Percentiles rank a stretch among this genome's conserved stretches.
Evolutionary conservation across 169 alveolate genomes (phyloP).

Genomic region (Eimeria acervulina): DNA sequence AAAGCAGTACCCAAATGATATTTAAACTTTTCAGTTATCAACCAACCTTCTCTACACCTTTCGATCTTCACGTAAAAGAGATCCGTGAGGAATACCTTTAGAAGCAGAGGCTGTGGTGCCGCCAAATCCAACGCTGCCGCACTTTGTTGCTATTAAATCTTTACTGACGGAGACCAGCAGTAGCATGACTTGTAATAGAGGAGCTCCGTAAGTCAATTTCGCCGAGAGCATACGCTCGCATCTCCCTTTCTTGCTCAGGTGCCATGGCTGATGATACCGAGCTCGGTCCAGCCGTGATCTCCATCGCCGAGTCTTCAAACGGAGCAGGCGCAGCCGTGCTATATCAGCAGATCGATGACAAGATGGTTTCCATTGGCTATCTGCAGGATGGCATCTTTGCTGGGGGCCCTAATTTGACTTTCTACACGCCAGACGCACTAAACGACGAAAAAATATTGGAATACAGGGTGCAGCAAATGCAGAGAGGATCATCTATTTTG

Average conservation of each 20-base stretch:
- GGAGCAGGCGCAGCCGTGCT: not conserved
- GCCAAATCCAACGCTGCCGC: not conserved
- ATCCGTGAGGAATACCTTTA: not conserved
- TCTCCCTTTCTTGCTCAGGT: not conserved
- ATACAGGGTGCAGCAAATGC: conserved; percentile 13
- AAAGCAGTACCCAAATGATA: not conserved
- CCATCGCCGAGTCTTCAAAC: not conserved
- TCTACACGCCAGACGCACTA: not conserved
- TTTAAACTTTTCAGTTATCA: not conserved
- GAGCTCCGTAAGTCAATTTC: not conserved
- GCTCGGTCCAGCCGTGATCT: conserved; percentile 53
- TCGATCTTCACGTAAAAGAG: not conserved
- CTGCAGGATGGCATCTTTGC: not conserved
- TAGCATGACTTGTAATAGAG: not conserved
- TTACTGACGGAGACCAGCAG: not conserved
- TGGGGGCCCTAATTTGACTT: not conserved
- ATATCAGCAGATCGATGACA: conserved; percentile 16
- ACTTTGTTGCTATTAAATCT: not conserved
- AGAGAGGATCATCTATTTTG: conserved; percentile 26
- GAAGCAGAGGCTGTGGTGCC: not conserved
- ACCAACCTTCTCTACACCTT: conserved; percentile 12
- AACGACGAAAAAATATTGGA: not conserved
- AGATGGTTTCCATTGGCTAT: conserved; percentile 31
- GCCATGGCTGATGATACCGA: conserved; percentile 54
- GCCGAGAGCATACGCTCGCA: not conserved